These are phyloP conservation scores for Dictyostelium firmibasis DNA, from an alignment of 78 protist species.

Conservation along the genomic window DNA sequence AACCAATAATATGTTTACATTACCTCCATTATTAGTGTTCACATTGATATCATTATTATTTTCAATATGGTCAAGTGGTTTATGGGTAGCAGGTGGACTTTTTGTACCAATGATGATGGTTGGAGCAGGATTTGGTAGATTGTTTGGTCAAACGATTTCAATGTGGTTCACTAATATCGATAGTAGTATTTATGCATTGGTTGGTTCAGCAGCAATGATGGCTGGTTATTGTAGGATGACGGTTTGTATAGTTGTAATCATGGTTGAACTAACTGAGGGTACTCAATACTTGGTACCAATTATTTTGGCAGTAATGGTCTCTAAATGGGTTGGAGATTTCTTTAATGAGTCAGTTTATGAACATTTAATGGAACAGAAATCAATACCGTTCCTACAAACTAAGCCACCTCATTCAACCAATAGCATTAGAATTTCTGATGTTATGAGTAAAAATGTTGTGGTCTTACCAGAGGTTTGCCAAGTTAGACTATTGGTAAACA, in stretches of 20 bases:
- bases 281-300: slow-evolving; percentile 85
- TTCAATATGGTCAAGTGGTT: slow-evolving; percentile 86
- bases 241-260: slow-evolving; percentile 87
- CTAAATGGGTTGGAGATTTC: slow-evolving; percentile 89
- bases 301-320: slow-evolving; percentile 86
- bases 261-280: slow-evolving; percentile 87
- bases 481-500: not conserved
- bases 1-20: slow-evolving; percentile 49
- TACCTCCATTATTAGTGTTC: slow-evolving; percentile 78
- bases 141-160: slow-evolving; percentile 74
- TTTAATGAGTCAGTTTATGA: slow-evolving; percentile 87
- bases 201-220: slow-evolving; percentile 93
- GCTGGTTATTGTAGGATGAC: slow-evolving; percentile 95
- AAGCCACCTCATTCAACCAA: slow-evolving; percentile 68
- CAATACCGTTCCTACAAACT: slow-evolving; percentile 67
- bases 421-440: slow-evolving; percentile 26
- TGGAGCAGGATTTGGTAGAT: slow-evolving; percentile 94
- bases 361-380: slow-evolving; percentile 72
- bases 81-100: slow-evolving; percentile 78
- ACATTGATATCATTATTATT: slow-evolving; percentile 78
- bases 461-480: slow-evolving; percentile 58
- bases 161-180: slow-evolving; percentile 58
- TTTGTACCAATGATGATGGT: slow-evolving; percentile 92
- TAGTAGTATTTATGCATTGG: slow-evolving; percentile 84
- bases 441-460: slow-evolving; percentile 68